Evolutionary conservation across 2,329 filamentous ascomycete genomes (phyloP).

Genomic region (Dothideomycetidae sp.): DNA sequence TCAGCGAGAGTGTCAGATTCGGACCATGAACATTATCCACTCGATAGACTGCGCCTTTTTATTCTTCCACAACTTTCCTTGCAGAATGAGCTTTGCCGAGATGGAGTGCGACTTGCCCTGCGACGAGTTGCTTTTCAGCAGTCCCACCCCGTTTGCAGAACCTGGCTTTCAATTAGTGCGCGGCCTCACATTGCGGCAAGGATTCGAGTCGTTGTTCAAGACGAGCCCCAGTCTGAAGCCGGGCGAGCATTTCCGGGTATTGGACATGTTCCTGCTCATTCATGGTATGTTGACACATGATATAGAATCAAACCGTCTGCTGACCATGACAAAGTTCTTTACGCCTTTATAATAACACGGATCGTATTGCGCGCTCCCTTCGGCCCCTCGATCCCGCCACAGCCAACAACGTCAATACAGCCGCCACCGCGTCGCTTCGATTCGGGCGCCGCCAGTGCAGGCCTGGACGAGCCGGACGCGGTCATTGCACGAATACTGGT

Average conservation of each 20-base stretch:
- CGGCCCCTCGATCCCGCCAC: conserved; percentile 4
- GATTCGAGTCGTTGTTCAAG: conserved; percentile 5
- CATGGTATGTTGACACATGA: conserved; percentile 7
- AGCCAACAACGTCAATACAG: background rate
- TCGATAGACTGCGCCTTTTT: conserved; percentile 9
- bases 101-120: conserved; percentile 10
- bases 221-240: background rate
- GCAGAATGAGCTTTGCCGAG: conserved; percentile 7
- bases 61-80: conserved; percentile 11
- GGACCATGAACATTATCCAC: conserved; percentile 11
- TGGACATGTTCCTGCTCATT: conserved; percentile 9
- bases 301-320: too few relatives aligned
- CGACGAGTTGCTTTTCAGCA: conserved; percentile 9
- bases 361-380: conserved; percentile 7
- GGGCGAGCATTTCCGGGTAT: conserved; percentile 3
- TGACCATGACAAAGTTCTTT: conserved; percentile 3
- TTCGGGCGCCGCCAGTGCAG: background rate
- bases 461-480: conserved; percentile 1
- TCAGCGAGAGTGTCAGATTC: conserved; percentile 9
- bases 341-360: conserved; percentile 8
- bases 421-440: conserved; percentile 1
- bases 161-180: conserved; percentile 3
- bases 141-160: conserved; percentile 7
- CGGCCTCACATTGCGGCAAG: conserved; percentile 4
- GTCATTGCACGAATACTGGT: conserved; percentile 4